A percentile compares a stretch with the other conserved stretches of the same genome.
phyloP scores from a whole-genome alignment of 345 rosid genomes.

The Punica granatum region DNA sequence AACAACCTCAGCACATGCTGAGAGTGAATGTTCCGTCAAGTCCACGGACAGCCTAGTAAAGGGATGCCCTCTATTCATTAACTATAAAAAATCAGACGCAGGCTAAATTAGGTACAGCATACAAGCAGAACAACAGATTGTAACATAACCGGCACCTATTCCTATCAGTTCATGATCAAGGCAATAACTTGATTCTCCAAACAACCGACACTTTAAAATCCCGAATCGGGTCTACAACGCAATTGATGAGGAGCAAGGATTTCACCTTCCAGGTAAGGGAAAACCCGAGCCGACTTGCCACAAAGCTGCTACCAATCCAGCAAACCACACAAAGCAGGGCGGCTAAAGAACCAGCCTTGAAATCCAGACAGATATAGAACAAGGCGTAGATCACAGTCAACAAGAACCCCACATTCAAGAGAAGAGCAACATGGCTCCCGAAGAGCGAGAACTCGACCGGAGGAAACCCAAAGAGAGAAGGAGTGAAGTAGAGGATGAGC shows the following conservation, averaged over 20 bases:
- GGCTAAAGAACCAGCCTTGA: slow-evolving; percentile 54
- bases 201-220: neutral
- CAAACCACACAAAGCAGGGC: slow-evolving; percentile 41
- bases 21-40: neutral
- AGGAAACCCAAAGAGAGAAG: slow-evolving; percentile 34
- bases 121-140: neutral
- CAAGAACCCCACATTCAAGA: slow-evolving; percentile 47
- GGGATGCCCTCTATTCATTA: neutral
- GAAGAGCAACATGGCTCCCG: slow-evolving; percentile 20
- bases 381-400: slow-evolving; percentile 32
- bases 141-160: neutral
- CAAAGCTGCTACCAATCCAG: slow-evolving; percentile 35
- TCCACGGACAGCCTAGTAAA: neutral
- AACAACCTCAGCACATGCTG: neutral
- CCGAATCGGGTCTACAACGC: neutral
- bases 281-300: slow-evolving; percentile 38
- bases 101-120: neutral
- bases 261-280: slow-evolving; percentile 53
- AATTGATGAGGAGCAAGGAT: neutral
- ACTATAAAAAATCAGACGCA: neutral
- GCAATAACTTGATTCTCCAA: neutral
- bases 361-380: slow-evolving; percentile 41
- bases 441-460: slow-evolving; percentile 22
- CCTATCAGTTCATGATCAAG: neutral
- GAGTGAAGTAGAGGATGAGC: slow-evolving; percentile 44